These are phyloP conservation scores for Prunus mongolica DNA, from an alignment of 306 rosid species.

Conservation along the genomic window DNA sequence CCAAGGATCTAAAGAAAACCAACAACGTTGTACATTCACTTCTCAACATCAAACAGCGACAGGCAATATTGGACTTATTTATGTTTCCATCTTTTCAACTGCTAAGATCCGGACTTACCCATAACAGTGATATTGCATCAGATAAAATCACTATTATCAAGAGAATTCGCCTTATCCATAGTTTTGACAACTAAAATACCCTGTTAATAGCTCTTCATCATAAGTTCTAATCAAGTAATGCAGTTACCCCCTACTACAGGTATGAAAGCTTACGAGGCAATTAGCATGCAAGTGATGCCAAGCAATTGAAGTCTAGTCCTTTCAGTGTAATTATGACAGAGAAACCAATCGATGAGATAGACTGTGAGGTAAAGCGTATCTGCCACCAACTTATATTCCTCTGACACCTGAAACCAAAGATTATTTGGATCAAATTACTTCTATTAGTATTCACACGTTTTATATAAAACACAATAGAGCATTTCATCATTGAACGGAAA, in stretches of 20 bases:
- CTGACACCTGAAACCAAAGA: slow-evolving; percentile 68
- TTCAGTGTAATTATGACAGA: slow-evolving; percentile 62
- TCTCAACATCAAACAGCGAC: background rate
- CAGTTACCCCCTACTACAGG: slow-evolving; percentile 17
- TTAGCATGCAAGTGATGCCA: slow-evolving; percentile 93
- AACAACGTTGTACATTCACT: background rate
- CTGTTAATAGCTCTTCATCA: slow-evolving; percentile 3
- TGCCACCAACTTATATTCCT: slow-evolving; percentile 70
- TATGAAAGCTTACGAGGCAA: slow-evolving; percentile 78
- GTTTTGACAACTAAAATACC: background rate
- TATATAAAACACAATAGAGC: background rate
- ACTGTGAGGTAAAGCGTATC: slow-evolving; percentile 84
- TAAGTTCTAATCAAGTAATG: background rate
- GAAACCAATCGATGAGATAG: slow-evolving; percentile 82
- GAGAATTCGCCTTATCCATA: background rate
- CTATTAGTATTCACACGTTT: background rate
- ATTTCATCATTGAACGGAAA: background rate
- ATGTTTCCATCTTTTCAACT: background rate
- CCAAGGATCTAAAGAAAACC: background rate
- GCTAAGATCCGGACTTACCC: background rate
- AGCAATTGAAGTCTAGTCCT: slow-evolving; percentile 80
- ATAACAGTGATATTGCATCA: background rate
- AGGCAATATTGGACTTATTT: background rate
- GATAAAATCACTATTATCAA: background rate
- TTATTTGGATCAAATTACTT: background rate